Evolutionary conservation across 2,329 filamentous ascomycete genomes (phyloP).

Genomic region (Talaromyces sp.): DNA sequence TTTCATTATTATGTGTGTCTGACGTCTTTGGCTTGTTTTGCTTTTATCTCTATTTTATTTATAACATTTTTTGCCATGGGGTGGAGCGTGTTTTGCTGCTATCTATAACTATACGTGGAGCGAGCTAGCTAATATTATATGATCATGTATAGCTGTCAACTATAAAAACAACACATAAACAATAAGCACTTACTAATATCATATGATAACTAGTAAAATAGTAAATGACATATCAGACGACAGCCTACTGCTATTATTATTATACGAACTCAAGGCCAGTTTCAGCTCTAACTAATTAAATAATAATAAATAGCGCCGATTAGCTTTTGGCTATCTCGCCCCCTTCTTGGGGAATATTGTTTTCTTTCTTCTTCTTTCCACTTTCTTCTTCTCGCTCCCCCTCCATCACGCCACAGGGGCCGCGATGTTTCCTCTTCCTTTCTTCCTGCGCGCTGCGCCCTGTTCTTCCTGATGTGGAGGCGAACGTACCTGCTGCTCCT

Average conservation of each 20-base stretch:
- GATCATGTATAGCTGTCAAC: neutral
- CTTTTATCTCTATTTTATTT: neutral
- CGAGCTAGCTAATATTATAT: too few species aligned
- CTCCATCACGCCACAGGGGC: neutral
- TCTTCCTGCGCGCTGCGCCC: neutral
- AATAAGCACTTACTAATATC: neutral
- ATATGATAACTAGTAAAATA: neutral
- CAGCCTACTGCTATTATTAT: too few species aligned
- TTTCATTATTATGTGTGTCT: neutral
- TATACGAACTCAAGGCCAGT: neutral
- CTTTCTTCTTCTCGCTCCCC: neutral
- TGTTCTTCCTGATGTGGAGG: slow-evolving; percentile 65
- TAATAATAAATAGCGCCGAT: neutral
- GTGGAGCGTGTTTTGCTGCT: too few species aligned
- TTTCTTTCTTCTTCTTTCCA: neutral
- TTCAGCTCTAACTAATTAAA: neutral
- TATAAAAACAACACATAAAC: neutral
- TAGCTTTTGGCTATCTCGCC: neutral
- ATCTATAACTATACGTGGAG: too few species aligned
- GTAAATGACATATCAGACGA: neutral
- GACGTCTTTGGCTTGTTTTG: neutral
- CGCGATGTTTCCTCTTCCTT: neutral
- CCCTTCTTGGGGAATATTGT: neutral
- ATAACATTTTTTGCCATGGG: neutral
- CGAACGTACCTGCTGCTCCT: slow-evolving; percentile 80